Evolutionary conservation across 257 asterid genomes (phyloP).

Genomic region (Nicotiana tabacum): DNA sequence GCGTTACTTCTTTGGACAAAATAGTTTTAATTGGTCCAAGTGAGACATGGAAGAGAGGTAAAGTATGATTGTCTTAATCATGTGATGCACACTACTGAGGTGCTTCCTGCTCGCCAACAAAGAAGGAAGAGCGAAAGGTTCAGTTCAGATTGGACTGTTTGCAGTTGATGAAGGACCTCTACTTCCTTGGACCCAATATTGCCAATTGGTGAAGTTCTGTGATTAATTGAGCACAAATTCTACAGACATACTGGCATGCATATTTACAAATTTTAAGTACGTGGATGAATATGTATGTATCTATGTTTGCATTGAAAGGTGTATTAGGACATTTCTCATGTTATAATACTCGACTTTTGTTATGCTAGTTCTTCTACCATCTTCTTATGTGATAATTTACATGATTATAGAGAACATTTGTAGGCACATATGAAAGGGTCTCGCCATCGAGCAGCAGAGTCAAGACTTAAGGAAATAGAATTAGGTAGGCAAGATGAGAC

Average conservation of each 20-base stretch:
- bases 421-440: slow-evolving; percentile 60
- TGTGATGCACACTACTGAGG: neutral
- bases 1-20: neutral
- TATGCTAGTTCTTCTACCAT: neutral
- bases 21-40: neutral
- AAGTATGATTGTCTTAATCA: neutral
- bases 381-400: neutral
- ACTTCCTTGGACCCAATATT: neutral
- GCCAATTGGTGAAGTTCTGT: neutral
- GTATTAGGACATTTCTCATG: neutral
- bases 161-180: neutral
- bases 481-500: slow-evolving; percentile 32
- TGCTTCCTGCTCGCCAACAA: slow-evolving; percentile 4
- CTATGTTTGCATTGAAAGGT: neutral
- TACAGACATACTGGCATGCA: neutral
- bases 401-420: neutral
- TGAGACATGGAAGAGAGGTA: neutral
- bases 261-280: neutral
- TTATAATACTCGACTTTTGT: neutral
- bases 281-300: neutral
- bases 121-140: neutral
- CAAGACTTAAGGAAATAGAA: slow-evolving; percentile 42
- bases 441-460: slow-evolving; percentile 50
- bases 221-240: neutral
- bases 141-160: slow-evolving; percentile 4